These are phyloP conservation scores for Triticum urartu DNA, from an alignment of 176 grass and related monocot genomes.

Conservation along the genomic window DNA sequence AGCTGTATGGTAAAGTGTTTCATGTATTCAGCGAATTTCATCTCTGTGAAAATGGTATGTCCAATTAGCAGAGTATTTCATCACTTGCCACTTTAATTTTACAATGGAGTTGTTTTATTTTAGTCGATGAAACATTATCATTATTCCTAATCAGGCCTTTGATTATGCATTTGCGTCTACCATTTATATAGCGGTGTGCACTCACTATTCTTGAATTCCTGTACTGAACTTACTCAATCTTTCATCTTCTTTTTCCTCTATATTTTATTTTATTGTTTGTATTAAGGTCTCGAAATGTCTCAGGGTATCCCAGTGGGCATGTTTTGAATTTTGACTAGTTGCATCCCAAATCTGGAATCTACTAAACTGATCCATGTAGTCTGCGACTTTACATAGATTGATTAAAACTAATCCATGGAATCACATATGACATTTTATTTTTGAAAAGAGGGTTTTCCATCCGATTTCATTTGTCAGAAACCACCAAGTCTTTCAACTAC, in stretches of 20 bases:
- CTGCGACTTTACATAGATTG: background rate
- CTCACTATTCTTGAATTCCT: background rate
- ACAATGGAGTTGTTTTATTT: background rate
- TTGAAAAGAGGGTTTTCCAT: too few species aligned
- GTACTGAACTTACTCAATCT: background rate
- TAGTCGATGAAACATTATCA: background rate
- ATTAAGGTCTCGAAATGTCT: background rate
- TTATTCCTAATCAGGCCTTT: background rate
- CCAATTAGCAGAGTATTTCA: background rate
- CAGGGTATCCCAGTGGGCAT: background rate
- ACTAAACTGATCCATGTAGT: background rate
- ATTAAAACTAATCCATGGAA: background rate
- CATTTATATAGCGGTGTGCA: background rate
- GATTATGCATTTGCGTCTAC: background rate
- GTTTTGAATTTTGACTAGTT: too few species aligned
- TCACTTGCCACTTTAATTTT: background rate
- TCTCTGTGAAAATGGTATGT: slow-evolving; percentile 76
- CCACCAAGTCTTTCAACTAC: too few species aligned
- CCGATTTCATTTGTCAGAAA: too few species aligned
- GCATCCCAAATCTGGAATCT: too few species aligned
- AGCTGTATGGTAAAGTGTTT: slow-evolving; percentile 56
- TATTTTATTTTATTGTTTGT: background rate
- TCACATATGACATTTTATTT: background rate
- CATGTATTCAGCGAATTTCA: slow-evolving; percentile 50
- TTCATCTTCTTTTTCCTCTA: background rate